Evolutionary conservation across 208 protist genomes (phyloP), one percentile per base, ranked within the genome.

Genomic region (Leishmania tropica): DNA sequence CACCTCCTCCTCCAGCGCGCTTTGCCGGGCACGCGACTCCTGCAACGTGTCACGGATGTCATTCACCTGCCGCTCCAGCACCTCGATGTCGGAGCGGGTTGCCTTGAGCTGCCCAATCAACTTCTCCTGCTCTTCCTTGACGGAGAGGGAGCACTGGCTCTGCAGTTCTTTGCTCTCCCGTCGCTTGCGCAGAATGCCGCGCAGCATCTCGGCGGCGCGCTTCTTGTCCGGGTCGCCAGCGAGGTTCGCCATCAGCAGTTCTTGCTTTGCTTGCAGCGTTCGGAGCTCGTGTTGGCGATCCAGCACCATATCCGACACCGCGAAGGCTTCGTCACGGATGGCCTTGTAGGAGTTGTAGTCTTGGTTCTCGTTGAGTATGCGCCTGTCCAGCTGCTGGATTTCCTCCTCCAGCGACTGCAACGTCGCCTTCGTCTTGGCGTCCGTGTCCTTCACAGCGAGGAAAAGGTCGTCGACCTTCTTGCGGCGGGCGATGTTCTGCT

Each of bases 401-500:
- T 95, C 92, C 79, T 96, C 92, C 76, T 96, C 88, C 37, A 98
- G 83, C 64, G 84, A 75, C 64, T 94, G 75, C 56, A 85, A 51
- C 58, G 91, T 85, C 31, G 87, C 87, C 70, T 94, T 91, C 37
- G 92, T 91, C 83, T 96, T 93, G 28, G 80, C 81, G 40, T 98
- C 95, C 35, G 84, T 86, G 45, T 96, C 91, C 80, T 96, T 96
- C 53, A 93, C 88, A 37, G 89, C 82, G 35, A 97, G 90, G 78
- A 98, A 98, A 2, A 97, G 79, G 42, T 94, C 79, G 74, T 98
- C 95, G 35, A 96, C 93, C 81, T 94, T 80, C 75, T 94, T 93
- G 64, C 92, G 92, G 68, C 80, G 72, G 35, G 90, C 79, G 19
- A 85, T 76, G 86, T 97, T 97, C 76, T 91, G 62, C 80, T 95